Evolutionary conservation across 169 alveolate species (phyloP).

Genomic region (Eimeria acervulina): DNA sequence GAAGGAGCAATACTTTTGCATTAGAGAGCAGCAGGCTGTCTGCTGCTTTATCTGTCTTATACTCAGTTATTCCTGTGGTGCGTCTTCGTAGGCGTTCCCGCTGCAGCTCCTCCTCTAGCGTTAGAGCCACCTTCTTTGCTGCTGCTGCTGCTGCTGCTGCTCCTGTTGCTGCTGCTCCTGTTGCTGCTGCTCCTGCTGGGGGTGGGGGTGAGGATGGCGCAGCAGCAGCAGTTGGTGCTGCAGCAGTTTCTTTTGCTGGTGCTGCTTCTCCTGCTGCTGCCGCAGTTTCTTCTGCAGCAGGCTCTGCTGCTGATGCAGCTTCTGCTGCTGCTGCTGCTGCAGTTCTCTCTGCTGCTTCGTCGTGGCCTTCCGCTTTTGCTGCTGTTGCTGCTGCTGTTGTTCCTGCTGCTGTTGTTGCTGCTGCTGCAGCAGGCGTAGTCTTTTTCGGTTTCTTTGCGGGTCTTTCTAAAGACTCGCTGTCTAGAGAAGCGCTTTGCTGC

Average conservation of each 20-base stretch:
- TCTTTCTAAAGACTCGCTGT: not conserved
- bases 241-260: too few species aligned
- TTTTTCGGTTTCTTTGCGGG: not conserved
- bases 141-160: conserved; percentile 29
- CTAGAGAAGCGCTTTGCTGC: not conserved
- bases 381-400: too few species aligned
- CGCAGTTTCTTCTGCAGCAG: too few species aligned
- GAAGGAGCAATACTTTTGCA: not conserved
- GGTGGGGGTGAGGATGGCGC: not conserved
- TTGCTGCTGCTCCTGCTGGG: conserved; percentile 24
- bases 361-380: too few species aligned
- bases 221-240: not conserved
- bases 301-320: too few species aligned
- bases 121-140: conserved; percentile 12
- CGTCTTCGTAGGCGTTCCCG: conserved; percentile 7
- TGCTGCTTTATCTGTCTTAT: not conserved
- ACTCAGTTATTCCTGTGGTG: not conserved
- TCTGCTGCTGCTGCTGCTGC: too few species aligned
- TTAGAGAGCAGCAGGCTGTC: not conserved
- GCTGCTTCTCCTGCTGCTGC: too few species aligned
- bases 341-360: too few species aligned
- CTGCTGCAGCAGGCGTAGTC: too few species aligned
- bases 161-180: conserved; percentile 27
- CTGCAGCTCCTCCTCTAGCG: conserved; percentile 44
- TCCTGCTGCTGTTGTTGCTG: too few species aligned